Percentiles rank a stretch among this genome's conserved stretches.
phyloP scores from a whole-genome alignment of 129 eudicot species.

The Mikania micrantha region DNA sequence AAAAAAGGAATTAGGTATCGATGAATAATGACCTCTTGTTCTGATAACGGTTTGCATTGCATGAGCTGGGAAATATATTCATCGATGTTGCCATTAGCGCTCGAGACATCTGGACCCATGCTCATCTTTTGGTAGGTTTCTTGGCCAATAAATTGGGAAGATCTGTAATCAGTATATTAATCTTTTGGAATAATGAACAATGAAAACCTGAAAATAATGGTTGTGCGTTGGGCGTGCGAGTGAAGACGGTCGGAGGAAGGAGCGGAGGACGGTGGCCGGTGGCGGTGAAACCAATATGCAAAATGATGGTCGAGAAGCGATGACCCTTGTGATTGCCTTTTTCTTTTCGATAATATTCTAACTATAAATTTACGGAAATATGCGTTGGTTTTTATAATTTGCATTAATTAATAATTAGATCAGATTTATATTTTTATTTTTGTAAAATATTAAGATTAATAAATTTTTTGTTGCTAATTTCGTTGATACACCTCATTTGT shows the following conservation, averaged over 20 bases:
- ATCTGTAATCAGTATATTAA: not conserved
- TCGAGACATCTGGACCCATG: conserved; percentile 50
- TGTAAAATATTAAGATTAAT: no score
- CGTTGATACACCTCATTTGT: no score
- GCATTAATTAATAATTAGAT: no score
- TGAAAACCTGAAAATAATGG: not conserved
- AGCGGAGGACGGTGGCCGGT: conserved; percentile 1
- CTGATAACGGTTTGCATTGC: conserved; percentile 94
- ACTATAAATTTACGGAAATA: no score
- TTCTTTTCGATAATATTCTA: no score
- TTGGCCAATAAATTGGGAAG: conserved; percentile 17
- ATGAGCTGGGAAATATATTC: conserved; percentile 81
- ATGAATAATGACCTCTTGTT: conserved; percentile 50
- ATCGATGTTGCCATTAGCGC: conserved; percentile 60
- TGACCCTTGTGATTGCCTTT: conserved; percentile 14
- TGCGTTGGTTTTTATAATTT: no score
- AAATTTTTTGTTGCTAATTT: no score
- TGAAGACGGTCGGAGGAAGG: conserved; percentile 17
- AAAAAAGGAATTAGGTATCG: not conserved
- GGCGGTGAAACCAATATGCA: conserved; percentile 29
- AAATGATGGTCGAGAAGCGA: conserved; percentile 11
- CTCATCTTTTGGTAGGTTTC: conserved; percentile 34
- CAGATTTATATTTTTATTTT: no score
- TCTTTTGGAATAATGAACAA: not conserved
- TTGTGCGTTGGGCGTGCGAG: conserved; percentile 12